Evolutionary conservation across 495 filamentous ascomycete species (phyloP).

Genomic region (Xylaria bambusicola): DNA sequence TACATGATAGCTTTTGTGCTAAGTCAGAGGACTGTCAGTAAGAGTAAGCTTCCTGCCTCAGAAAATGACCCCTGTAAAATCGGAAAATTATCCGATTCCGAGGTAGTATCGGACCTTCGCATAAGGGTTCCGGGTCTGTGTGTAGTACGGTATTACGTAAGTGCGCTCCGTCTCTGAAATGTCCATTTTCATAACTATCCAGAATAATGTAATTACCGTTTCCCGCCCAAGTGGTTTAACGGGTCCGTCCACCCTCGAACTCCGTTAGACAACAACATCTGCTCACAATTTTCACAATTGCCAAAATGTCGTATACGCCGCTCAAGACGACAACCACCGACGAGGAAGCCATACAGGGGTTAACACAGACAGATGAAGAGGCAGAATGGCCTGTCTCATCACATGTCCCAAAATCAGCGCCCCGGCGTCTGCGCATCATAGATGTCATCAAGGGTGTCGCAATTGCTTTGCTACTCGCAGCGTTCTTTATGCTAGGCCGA

Average conservation of each 20-base stretch:
- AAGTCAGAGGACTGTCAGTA: too few relatives aligned
- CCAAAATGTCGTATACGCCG: neutral
- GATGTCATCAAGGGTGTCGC: slow-evolving; percentile 6
- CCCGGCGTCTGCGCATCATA: neutral
- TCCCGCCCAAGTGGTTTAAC: too few relatives aligned
- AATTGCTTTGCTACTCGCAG: neutral
- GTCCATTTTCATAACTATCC: too few relatives aligned
- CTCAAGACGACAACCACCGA: neutral
- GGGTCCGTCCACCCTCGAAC: neutral
- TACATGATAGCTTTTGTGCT: neutral
- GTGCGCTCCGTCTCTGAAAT: too few relatives aligned
- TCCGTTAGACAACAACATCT: neutral
- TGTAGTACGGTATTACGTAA: slow-evolving; percentile 4
- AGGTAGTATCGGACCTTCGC: neutral
- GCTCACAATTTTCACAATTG: neutral
- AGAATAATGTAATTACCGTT: too few relatives aligned
- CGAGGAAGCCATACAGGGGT: neutral
- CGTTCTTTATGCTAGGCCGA: slow-evolving; percentile 4
- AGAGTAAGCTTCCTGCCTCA: too few relatives aligned
- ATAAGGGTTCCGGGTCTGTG: neutral
- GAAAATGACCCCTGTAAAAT: too few relatives aligned
- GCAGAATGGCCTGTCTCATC: slow-evolving; percentile 2
- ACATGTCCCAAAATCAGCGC: neutral
- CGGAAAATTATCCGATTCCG: neutral
- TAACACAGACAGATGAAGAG: neutral